These are phyloP conservation scores for Fusarium miscanthi DNA, from an alignment of 2,329 filamentous ascomycete species.

Conservation along the genomic window DNA sequence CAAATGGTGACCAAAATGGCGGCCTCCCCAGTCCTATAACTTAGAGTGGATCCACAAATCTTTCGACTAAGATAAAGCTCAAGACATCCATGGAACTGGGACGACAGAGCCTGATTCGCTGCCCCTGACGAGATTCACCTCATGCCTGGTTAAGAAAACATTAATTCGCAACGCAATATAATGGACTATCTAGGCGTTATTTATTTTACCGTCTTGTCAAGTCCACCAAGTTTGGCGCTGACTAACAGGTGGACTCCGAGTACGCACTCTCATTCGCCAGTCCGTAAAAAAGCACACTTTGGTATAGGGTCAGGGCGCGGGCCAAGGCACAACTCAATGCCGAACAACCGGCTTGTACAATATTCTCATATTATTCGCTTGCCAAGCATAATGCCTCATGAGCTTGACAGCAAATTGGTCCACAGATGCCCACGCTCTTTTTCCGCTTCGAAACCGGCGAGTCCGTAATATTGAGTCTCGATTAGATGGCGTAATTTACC, in stretches of 20 bases:
- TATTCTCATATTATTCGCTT: background rate
- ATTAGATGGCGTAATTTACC: background rate
- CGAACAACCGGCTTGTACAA: background rate
- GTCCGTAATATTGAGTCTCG: background rate
- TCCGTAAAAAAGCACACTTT: background rate
- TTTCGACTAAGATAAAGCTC: fast-evolving
- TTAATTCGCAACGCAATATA: background rate
- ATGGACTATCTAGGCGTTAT: too few species aligned
- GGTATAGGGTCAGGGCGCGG: background rate
- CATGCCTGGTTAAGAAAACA: too few species aligned
- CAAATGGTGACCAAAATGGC: fast-evolving
- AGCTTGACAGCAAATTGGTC: too few species aligned
- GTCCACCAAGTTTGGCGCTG: background rate
- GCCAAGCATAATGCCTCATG: background rate
- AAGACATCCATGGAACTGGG: too few species aligned
- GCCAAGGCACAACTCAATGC: background rate
- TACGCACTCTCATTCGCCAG: background rate
- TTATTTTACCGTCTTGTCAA: background rate
- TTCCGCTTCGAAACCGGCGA: background rate
- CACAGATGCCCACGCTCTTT: background rate
- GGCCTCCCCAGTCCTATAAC: background rate
- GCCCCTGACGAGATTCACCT: fast-evolving
- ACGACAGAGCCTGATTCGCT: background rate
- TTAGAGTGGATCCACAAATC: background rate
- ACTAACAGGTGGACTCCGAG: background rate